A percentile compares a stretch with the other conserved stretches of the same genome.
Evolutionary conservation across 1,284 basidiomycete species (phyloP).

Genomic region (Cutaneotrichosporon curvatum): DNA sequence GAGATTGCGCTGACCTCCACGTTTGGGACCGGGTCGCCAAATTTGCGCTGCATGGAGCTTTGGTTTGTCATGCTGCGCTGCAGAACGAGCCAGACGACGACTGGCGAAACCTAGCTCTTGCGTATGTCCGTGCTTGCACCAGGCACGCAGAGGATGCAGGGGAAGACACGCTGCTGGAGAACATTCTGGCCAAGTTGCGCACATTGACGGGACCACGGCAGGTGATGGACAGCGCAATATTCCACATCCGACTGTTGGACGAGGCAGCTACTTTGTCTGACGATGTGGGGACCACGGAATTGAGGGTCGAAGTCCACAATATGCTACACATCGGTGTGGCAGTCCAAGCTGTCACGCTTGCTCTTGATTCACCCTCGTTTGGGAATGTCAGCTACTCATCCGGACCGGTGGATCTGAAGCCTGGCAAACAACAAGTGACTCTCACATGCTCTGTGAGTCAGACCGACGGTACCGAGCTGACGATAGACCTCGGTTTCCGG

Average conservation of each 20-base stretch:
- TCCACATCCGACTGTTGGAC: constrained; percentile 10
- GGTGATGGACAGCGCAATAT: constrained; percentile 4
- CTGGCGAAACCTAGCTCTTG: constrained; percentile 37
- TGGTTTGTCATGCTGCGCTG: constrained; percentile 27
- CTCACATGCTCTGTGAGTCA: constrained; percentile 31
- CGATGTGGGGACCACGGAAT: constrained; percentile 22
- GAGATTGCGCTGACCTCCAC: constrained; percentile 30
- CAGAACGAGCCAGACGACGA: constrained; percentile 23
- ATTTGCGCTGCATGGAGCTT: constrained; percentile 31
- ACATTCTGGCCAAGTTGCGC: constrained; percentile 15
- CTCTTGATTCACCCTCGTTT: constrained; percentile 23
- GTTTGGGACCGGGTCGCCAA: constrained; percentile 36
- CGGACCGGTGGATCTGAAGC: constrained; percentile 17
- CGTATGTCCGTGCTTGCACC: constrained; percentile 33
- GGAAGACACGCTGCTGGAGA: constrained; percentile 7
- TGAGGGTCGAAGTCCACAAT: constrained; percentile 30
- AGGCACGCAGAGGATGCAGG: neutral
- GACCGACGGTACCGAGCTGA: neutral
- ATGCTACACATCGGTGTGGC: constrained; percentile 21
- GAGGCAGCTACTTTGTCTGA: constrained; percentile 15
- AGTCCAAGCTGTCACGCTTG: constrained; percentile 26
- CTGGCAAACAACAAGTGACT: constrained; percentile 29
- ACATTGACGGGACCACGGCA: too few species aligned
- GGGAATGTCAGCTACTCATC: constrained; percentile 29
- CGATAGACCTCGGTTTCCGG: constrained; percentile 27